A percentile compares a stretch with the other conserved stretches of the same genome.
Evolutionary conservation across 2,329 filamentous ascomycete species (phyloP).

Genomic region (Monosporascus sp.): DNA sequence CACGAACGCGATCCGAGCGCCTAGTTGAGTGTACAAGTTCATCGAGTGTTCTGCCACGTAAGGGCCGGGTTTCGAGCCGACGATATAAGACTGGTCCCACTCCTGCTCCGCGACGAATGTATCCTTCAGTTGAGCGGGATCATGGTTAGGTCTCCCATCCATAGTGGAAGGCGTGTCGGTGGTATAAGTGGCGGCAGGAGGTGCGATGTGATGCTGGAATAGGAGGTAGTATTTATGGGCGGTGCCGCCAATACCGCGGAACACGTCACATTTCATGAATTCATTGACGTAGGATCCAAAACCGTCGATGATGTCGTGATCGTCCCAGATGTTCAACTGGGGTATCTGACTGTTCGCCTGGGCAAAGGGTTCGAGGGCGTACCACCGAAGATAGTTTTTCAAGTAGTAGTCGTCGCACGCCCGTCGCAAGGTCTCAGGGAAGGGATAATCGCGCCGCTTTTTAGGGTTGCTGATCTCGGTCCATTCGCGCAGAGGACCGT

Average conservation of each 20-base stretch:
- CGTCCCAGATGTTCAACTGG: conserved; percentile 97
- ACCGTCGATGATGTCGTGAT: conserved; percentile 90
- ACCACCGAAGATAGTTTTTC: conserved; percentile 82
- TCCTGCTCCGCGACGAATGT: conserved; percentile 61
- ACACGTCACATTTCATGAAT: conserved; percentile 90
- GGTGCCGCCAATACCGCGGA: conserved; percentile 83
- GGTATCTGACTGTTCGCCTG: conserved; percentile 86
- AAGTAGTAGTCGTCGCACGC: conserved; percentile 89
- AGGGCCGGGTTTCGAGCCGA: conserved; percentile 71
- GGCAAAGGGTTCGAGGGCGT: conserved; percentile 76
- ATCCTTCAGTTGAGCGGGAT: conserved; percentile 67
- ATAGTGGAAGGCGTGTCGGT: conserved; percentile 57
- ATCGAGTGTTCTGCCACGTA: conserved; percentile 87
- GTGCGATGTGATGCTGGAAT: conserved; percentile 90
- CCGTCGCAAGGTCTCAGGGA: conserved; percentile 71
- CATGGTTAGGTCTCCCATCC: conserved; percentile 55
- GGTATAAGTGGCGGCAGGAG: conserved; percentile 80
- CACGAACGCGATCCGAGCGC: conserved; percentile 75
- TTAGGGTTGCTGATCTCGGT: conserved; percentile 76
- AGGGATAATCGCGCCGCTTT: conserved; percentile 73
- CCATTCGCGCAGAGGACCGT: conserved; percentile 78
- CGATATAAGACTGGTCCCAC: conserved; percentile 68
- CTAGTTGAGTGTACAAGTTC: conserved; percentile 80
- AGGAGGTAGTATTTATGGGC: conserved; percentile 98
- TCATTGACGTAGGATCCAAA: conserved; percentile 91